phyloP scores from a whole-genome alignment of 2,329 filamentous ascomycete genomes.

The Penicillium griseofulvum region DNA sequence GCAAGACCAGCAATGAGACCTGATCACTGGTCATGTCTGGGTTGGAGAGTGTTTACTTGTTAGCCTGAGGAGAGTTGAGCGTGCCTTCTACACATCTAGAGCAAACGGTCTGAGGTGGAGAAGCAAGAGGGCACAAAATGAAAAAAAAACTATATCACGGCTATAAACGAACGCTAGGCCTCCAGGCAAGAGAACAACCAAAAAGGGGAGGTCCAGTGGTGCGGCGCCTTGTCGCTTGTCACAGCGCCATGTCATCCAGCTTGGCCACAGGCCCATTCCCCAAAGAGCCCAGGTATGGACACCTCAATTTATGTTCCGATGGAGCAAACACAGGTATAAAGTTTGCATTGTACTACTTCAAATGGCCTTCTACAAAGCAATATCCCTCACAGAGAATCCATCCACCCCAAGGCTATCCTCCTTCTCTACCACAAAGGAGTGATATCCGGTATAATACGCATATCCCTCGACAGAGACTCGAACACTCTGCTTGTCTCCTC shows the following conservation, averaged over 20 bases:
- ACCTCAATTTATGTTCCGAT: not conserved
- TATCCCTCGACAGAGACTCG: slow-evolving; percentile 10
- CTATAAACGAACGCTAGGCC: not conserved
- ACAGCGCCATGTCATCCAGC: not conserved
- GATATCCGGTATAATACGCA: slow-evolving; percentile 16
- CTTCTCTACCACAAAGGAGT: slow-evolving; percentile 13
- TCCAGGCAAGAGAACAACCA: too few species aligned
- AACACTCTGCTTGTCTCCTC: not conserved
- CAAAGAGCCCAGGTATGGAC: rapidly evolving
- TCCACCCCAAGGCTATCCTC: slow-evolving; percentile 13
- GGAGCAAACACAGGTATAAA: not conserved
- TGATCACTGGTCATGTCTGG: not conserved
- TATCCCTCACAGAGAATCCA: slow-evolving; percentile 13
- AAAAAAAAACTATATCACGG: not conserved
- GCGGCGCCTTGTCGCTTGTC: not conserved
- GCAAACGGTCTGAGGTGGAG: not conserved
- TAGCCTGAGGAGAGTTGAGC: not conserved
- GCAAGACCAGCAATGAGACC: not conserved
- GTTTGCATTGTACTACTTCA: not conserved
- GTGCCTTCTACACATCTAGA: not conserved
- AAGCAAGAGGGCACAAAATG: not conserved
- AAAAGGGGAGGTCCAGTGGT: not conserved
- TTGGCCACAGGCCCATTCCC: not conserved
- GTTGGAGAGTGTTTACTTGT: not conserved
- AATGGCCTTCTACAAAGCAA: not conserved